These are phyloP conservation scores for Pythium aquatile DNA, from an alignment of 352 stramenopile genomes.

Conservation along the genomic window DNA sequence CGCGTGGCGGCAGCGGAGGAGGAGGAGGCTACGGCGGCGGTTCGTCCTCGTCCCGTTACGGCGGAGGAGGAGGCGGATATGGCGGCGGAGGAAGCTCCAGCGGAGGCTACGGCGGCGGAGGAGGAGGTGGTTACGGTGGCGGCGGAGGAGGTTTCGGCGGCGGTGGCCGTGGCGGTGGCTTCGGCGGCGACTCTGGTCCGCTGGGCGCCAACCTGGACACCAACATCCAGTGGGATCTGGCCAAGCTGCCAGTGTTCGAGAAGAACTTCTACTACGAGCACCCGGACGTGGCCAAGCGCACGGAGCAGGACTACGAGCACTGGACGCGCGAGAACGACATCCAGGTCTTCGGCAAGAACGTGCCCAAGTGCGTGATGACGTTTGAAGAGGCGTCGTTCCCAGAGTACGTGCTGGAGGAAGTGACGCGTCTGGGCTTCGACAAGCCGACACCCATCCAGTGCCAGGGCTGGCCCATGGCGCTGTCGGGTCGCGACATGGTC, in stretches of 20 bases:
- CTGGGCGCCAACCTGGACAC: slow-evolving; percentile 87
- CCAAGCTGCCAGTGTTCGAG: slow-evolving; percentile 95
- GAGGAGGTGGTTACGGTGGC: slow-evolving; percentile 28
- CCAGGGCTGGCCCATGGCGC: slow-evolving; percentile 99
- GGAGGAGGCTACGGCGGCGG: slow-evolving; percentile 29
- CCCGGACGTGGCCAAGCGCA: slow-evolving; percentile 93
- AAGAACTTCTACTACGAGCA: slow-evolving; percentile 99
- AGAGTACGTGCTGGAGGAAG: slow-evolving; percentile 97
- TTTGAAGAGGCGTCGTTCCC: slow-evolving; percentile 93
- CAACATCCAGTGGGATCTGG: slow-evolving; percentile 95
- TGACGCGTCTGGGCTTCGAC: slow-evolving; percentile 96
- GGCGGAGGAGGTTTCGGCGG: slow-evolving; percentile 33
- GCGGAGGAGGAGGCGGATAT: slow-evolving; percentile 21
- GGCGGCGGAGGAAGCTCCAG: slow-evolving; percentile 32
- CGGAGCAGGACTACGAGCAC: slow-evolving; percentile 86
- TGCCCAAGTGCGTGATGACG: slow-evolving; percentile 97
- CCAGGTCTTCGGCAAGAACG: slow-evolving; percentile 92
- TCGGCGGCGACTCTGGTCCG: slow-evolving; percentile 52
- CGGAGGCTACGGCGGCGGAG: slow-evolving; percentile 36
- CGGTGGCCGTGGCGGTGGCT: slow-evolving; percentile 35
- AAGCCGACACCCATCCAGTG: slow-evolving; percentile 91
- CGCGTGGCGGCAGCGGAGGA: slow-evolving; percentile 36
- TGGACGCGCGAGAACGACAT: slow-evolving; percentile 96
- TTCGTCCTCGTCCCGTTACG: slow-evolving; percentile 40
- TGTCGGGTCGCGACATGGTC: slow-evolving; percentile 98